Evolutionary conservation across 352 stramenopile species (phyloP).

Genomic region (Pythium monospermum): DNA sequence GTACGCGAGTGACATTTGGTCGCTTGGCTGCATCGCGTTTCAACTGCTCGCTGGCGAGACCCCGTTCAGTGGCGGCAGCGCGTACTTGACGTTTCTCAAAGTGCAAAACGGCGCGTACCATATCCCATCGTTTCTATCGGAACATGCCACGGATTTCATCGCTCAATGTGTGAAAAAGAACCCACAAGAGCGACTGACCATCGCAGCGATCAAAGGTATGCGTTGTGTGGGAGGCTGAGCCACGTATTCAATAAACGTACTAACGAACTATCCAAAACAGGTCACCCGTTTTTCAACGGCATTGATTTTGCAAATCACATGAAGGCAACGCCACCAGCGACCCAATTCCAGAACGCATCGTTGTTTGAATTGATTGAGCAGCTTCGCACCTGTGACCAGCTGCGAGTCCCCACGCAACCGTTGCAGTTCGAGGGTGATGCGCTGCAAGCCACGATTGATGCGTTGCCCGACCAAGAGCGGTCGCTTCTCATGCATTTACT

Average conservation of each 20-base stretch:
- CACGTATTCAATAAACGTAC: too few species aligned
- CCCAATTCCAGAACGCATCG: slow-evolving; percentile 36
- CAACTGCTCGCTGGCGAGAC: slow-evolving; percentile 78
- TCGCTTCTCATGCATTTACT: slow-evolving; percentile 75
- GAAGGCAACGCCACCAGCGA: slow-evolving; percentile 22
- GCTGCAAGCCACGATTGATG: slow-evolving; percentile 36
- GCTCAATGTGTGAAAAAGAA: slow-evolving; percentile 44
- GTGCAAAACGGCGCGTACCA: slow-evolving; percentile 57
- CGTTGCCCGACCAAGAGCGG: slow-evolving; percentile 27
- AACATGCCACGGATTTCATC: slow-evolving; percentile 60
- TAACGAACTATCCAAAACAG: too few species aligned
- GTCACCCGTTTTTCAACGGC: slow-evolving; percentile 64
- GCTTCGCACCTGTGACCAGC: slow-evolving; percentile 35
- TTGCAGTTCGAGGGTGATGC: slow-evolving; percentile 22
- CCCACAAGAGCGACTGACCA: slow-evolving; percentile 18
- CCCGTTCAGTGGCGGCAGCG: slow-evolving; percentile 69
- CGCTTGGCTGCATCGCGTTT: slow-evolving; percentile 71
- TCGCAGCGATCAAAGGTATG: slow-evolving; percentile 61
- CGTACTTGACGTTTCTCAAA: slow-evolving; percentile 77
- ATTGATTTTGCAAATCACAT: slow-evolving; percentile 72
- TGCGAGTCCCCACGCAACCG: slow-evolving; percentile 12
- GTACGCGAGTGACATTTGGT: slow-evolving; percentile 64
- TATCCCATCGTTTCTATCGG: slow-evolving; percentile 58
- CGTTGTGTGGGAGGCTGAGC: too few species aligned
- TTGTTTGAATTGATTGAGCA: slow-evolving; percentile 45